Base-by-base conservation (phyloP, 192 early-diverging fungal genomes). In the Ambispora gerdemannii region DNA sequence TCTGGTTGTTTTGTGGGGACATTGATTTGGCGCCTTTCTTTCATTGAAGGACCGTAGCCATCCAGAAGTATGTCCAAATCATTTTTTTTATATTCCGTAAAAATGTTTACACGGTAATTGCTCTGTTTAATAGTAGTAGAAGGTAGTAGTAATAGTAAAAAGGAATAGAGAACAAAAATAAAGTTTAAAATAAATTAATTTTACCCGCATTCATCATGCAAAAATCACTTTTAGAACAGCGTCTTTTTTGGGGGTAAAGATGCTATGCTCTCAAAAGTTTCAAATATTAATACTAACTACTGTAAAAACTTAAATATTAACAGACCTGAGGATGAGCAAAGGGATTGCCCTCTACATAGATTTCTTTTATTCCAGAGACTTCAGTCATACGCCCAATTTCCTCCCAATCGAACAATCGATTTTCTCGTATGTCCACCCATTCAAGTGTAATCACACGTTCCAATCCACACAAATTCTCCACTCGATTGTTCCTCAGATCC, bases 401-500 rank as follows among this genome's bases (percentile, higher is more conserved):
- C 3, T 72, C 77, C n/a, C 75, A 74, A 33, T 87, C 85, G 11
- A 75, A 74, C 51, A 87, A 55, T 28, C 74, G 67, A 62, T 87
- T 87, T 13, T 84, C 80, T n/a, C 85, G 53, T 13, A 87, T 59
- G 61, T 87, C 82, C 8, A 87, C 52, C 60, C 77, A 77, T 43
- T 87, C 85, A 63, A 87, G 51, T 20, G 82, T 79, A 76, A 78
- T 84, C 0, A 87, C 60, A 51, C 85, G 66, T 63, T 87, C 85
- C 38, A 87, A 60, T 17, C 85, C 85, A 53, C 77, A 83, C 25
- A 87, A 50, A 50, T 76, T 74, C 6, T 76, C 75, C 7, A 87
- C 38, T 20, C 83, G 73, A 50, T 87, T 87, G 7, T 80, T 77
- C 63, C 78, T 59, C 34, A 87, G 34, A 63, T 84, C 77, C 13